Evolutionary conservation across 306 rosid genomes (phyloP).

Genomic region (Neltuma alba): DNA sequence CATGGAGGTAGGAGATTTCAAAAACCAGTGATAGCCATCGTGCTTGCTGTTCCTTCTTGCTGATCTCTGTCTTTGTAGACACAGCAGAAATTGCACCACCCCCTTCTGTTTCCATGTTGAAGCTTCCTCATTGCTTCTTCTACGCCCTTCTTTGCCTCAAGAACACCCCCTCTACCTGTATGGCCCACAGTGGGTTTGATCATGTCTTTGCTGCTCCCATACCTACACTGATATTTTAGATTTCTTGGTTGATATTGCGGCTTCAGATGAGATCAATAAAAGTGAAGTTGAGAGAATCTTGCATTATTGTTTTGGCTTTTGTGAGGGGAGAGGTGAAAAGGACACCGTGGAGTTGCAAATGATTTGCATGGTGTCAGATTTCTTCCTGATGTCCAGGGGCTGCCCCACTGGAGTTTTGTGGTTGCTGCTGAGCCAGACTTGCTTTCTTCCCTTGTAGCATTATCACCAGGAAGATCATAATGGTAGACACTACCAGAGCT

Average conservation of each 20-base stretch:
- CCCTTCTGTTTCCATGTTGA: not conserved
- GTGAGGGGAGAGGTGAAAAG: too few species aligned
- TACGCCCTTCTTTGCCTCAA: too few species aligned
- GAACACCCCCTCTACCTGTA: too few species aligned
- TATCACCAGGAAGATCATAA: too few species aligned
- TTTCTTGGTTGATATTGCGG: not conserved
- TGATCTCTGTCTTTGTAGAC: not conserved
- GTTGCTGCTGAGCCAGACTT: too few species aligned
- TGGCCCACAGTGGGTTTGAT: not conserved
- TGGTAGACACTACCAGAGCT: too few species aligned
- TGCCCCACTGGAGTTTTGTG: too few species aligned
- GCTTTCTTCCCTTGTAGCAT: too few species aligned
- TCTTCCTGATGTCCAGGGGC: too few species aligned
- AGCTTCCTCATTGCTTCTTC: not conserved
- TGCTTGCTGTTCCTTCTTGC: not conserved
- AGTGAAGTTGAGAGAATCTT: not conserved
- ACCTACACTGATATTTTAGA: not conserved
- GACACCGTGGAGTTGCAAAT: too few species aligned
- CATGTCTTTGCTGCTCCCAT: not conserved
- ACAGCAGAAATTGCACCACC: not conserved
- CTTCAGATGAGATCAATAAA: not conserved
- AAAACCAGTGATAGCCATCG: not conserved
- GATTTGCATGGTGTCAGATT: too few species aligned
- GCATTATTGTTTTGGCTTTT: not conserved
- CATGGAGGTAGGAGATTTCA: not conserved